phyloP scores from a whole-genome alignment of 1,284 basidiomycete species.

The Termitomyces sp. region DNA sequence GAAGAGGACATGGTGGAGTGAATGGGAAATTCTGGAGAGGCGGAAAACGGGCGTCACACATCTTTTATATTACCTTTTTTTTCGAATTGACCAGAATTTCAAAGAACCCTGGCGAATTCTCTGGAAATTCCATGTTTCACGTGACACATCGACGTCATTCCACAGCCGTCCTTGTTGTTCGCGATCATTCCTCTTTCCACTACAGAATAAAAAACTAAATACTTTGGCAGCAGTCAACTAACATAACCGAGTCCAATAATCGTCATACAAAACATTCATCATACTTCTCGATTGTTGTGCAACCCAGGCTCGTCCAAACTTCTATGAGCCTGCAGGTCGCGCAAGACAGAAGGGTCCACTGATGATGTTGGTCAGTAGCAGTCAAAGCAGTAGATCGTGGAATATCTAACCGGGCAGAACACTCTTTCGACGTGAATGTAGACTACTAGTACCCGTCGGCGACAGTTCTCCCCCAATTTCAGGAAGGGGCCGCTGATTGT shows the following conservation, averaged over 20 bases:
- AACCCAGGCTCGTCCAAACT: slow-evolving; percentile 60
- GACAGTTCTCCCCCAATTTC: slow-evolving; percentile 49
- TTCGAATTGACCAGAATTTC: slow-evolving; percentile 34
- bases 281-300: slow-evolving; percentile 18
- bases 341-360: slow-evolving; percentile 86
- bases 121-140: slow-evolving; percentile 36
- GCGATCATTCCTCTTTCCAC: neutral
- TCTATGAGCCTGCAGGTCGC: slow-evolving; percentile 82
- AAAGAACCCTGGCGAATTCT: slow-evolving; percentile 31
- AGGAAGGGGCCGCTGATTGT: slow-evolving; percentile 52
- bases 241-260: neutral
- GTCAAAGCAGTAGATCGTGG: neutral
- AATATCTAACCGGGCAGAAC: slow-evolving; percentile 71
- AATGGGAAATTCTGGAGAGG: slow-evolving; percentile 18
- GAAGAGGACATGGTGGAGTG: slow-evolving; percentile 42
- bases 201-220: slow-evolving; percentile 5
- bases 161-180: neutral
- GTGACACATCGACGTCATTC: slow-evolving; percentile 22
- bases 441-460: slow-evolving; percentile 36
- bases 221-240: slow-evolving; percentile 1
- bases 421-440: slow-evolving; percentile 81
- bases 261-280: slow-evolving; percentile 1
- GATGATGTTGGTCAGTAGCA: slow-evolving; percentile 15
- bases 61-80: slow-evolving; percentile 27
- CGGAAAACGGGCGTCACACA: slow-evolving; percentile 17